Evolutionary conservation across 257 asterid genomes (phyloP), one percentile per base, ranked within the genome.

Genomic region (Gentiana macrophylla): DNA sequence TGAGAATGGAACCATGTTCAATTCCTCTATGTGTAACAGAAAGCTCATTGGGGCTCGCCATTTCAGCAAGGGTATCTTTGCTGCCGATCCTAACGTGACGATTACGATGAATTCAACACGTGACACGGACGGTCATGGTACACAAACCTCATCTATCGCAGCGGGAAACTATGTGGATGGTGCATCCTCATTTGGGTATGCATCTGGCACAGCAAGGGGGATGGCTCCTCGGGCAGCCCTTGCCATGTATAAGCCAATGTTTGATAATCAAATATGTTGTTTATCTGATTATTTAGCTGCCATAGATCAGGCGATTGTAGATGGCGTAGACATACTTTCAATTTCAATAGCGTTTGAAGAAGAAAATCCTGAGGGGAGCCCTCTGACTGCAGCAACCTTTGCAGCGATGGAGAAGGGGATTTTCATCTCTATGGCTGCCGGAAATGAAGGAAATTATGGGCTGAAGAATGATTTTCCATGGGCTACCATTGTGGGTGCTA

Each of bases 81-180:
- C 84, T 2, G 56, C 33, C 3, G 3, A 8, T 49, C 80, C 81
- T 3, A 70, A 67, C 5, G 32, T 24, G 5, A 62, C 8, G 0
- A 62, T 83, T 41, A 60, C 60, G 5, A 77, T 77, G 87, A 71
- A 82, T 54, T 83, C 85, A 1, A 68, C 78, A 8, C 64, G 81
- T 60, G 84, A 80, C 12, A 61, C 68, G 0, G 12, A 1, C 0
- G 82, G 82, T 15, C 87, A 80, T 5, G 84, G 84, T 48, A 77
- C 84, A 0, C 78, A 70, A 35, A 64, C 64, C 36, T 64, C 81
- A 10, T 65, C 87, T 33, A 80, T 75, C 0, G 79, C 78, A 0
- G 84, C 78, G 0, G 87, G 87, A 6, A 74, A 63, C 49, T 70
- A 67, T 7, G 84, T 74, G 0, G 66, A 65, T 0, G 72, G 55